Evolutionary conservation across 306 rosid genomes (phyloP).

Genomic region (Amphicarpaea edgeworthii): DNA sequence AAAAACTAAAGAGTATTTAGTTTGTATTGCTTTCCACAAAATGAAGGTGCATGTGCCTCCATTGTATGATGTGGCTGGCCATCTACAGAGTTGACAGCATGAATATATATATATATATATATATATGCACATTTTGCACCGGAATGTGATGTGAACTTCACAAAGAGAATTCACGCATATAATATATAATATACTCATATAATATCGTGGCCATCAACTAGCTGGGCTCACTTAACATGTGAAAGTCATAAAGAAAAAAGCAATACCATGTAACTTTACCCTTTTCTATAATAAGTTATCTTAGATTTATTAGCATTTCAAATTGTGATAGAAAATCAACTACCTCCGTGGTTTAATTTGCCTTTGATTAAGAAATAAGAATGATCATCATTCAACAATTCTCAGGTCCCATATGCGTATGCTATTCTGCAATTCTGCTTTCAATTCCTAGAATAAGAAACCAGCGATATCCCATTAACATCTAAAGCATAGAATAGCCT

Average conservation of each 20-base stretch:
- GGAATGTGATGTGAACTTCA: constrained; percentile 62
- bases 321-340: constrained; percentile 55
- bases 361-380: constrained; percentile 25
- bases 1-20: not conserved
- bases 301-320: constrained; percentile 38
- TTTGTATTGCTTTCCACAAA: constrained; percentile 22
- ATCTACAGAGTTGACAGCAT: constrained; percentile 45
- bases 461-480: not conserved
- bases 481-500: constrained; percentile 1
- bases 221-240: constrained; percentile 62
- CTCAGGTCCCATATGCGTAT: constrained; percentile 44
- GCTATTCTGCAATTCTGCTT: not conserved
- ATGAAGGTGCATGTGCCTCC: constrained; percentile 54
- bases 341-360: constrained; percentile 17
- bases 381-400: constrained; percentile 22
- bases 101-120: no score
- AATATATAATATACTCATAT: no score
- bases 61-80: constrained; percentile 55
- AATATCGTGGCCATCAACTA: constrained; percentile 47
- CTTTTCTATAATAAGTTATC: constrained; percentile 48
- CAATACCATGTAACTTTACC: constrained; percentile 36
- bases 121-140: constrained; percentile 26
- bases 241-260: constrained; percentile 47
- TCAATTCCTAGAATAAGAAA: not conserved
- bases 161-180: constrained; percentile 49